These are phyloP conservation scores for Acmispon strigosus DNA, from an alignment of 306 rosid species.

Conservation along the genomic window DNA sequence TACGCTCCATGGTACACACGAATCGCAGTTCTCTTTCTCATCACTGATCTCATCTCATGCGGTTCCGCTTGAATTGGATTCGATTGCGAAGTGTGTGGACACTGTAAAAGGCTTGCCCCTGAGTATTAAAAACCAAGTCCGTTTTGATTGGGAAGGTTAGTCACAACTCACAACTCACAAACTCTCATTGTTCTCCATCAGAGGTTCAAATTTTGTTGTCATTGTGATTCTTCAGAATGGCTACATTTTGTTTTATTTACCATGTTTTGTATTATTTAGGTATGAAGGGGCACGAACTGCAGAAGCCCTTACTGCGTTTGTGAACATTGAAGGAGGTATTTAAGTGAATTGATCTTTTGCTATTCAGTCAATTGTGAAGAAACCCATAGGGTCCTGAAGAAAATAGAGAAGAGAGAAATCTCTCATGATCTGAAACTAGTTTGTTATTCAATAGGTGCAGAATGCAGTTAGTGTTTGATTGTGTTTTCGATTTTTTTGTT, in stretches of 20 bases:
- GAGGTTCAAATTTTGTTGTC: too few relatives aligned
- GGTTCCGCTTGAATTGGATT: not conserved
- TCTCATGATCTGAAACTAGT: too few relatives aligned
- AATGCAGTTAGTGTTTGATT: too few relatives aligned
- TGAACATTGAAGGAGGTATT: slow-evolving; percentile 71
- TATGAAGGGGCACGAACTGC: slow-evolving; percentile 75
- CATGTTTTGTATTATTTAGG: slow-evolving; percentile 33
- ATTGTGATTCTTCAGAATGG: not conserved
- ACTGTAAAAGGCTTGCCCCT: slow-evolving; percentile 86
- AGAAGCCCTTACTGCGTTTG: slow-evolving; percentile 70
- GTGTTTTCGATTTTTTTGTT: too few relatives aligned
- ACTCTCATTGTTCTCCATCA: not conserved
- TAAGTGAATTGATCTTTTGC: not conserved
- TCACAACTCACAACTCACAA: not conserved
- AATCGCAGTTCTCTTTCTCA: not conserved
- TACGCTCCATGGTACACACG: slow-evolving; percentile 80
- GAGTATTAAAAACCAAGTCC: slow-evolving; percentile 71
- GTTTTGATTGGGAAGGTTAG: slow-evolving; percentile 74
- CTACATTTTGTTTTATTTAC: not conserved
- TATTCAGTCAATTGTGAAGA: not conserved
- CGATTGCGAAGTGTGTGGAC: slow-evolving; percentile 68
- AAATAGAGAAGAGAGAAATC: too few relatives aligned
- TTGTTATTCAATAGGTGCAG: too few relatives aligned
- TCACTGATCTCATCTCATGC: not conserved
- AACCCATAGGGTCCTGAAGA: too few relatives aligned